A percentile compares a stretch with the other conserved stretches of the same genome.
These are phyloP conservation scores for Cystoderma amianthinum DNA, from an alignment of 768 basidiomycete genomes.

Conservation along the genomic window DNA sequence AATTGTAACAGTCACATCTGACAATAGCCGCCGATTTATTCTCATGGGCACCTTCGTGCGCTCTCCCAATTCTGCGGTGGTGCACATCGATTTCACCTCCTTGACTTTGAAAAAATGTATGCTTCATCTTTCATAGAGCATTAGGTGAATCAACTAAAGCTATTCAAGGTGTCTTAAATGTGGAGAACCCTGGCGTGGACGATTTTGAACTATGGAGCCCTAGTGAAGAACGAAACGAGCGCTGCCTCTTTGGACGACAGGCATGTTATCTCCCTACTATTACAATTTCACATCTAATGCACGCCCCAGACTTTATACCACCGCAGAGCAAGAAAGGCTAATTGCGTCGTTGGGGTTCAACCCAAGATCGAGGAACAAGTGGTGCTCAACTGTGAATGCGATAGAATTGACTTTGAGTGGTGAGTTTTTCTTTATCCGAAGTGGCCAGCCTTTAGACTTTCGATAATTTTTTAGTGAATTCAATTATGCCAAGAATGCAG, in stretches of 20 bases:
- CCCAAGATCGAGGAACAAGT: slow-evolving; percentile 44
- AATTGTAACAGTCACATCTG: slow-evolving; percentile 84
- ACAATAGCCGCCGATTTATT: slow-evolving; percentile 90
- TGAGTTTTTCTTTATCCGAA: slow-evolving; percentile 25
- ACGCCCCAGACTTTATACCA: slow-evolving; percentile 78
- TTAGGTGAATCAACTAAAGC: slow-evolving; percentile 4
- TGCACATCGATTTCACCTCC: slow-evolving; percentile 86
- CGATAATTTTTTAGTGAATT: slow-evolving; percentile 64
- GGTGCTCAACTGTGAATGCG: slow-evolving; percentile 70
- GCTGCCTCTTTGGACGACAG: slow-evolving; percentile 89
- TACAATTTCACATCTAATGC: slow-evolving; percentile 1
- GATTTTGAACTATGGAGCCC: slow-evolving; percentile 99
- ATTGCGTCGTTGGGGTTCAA: slow-evolving; percentile 79
- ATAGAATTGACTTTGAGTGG: slow-evolving; percentile 88
- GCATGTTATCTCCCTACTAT: slow-evolving; percentile 25
- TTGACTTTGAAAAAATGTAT: slow-evolving; percentile 72
- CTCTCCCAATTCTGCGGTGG: slow-evolving; percentile 45
- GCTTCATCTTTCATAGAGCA: slow-evolving; percentile 16
- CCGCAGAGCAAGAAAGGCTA: slow-evolving; percentile 69
- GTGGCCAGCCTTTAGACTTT: too few relatives aligned
- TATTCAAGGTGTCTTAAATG: slow-evolving; percentile 54
- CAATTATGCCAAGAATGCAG: slow-evolving; percentile 68
- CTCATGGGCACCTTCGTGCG: slow-evolving; percentile 62
- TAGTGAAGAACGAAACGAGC: slow-evolving; percentile 79
- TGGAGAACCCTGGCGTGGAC: slow-evolving; percentile 71